Conservation (phyloP, 495 filamentous ascomycete species). For the Talaromyces nanjingensis region DNA sequence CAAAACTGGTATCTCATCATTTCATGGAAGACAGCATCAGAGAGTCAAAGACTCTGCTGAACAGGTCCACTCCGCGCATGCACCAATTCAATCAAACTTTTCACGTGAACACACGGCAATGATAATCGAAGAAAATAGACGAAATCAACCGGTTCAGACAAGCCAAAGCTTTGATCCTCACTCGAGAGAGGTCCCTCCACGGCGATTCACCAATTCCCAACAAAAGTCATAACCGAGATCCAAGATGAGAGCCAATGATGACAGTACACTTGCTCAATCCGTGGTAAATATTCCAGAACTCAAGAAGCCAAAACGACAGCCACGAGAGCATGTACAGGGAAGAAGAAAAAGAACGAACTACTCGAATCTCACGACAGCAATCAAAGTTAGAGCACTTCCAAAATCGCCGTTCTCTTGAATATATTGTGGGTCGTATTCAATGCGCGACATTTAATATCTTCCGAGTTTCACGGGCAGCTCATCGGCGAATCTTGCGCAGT, state of each 20-base stretch:
- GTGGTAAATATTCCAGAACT: background rate
- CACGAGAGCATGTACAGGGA: slow-evolving; percentile 3
- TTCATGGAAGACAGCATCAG: slow-evolving; percentile 3
- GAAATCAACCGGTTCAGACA: slow-evolving; percentile 49
- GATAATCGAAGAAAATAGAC: slow-evolving; percentile 9
- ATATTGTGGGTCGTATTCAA: slow-evolving; percentile 1
- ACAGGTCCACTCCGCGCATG: slow-evolving; percentile 4
- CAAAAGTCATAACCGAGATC: background rate
- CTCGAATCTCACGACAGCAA: background rate
- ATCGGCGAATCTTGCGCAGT: background rate
- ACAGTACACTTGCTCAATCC: background rate
- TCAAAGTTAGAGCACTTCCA: background rate
- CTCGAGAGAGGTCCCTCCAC: slow-evolving; percentile 80
- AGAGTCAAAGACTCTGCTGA: background rate
- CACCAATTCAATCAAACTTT: slow-evolving; percentile 8
- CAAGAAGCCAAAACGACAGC: background rate
- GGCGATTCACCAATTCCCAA: slow-evolving; percentile 1
- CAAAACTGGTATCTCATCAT: slow-evolving; percentile 14
- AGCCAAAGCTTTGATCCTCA: slow-evolving; percentile 95
- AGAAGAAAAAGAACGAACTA: slow-evolving; percentile 5
- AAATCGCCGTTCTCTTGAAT: background rate
- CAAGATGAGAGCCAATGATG: slow-evolving; percentile 3
- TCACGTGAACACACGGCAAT: slow-evolving; percentile 1
- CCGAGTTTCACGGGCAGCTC: slow-evolving; percentile 2
- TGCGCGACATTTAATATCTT: slow-evolving; percentile 6